A percentile compares a stretch with the other conserved stretches of the same genome.
phyloP scores from a whole-genome alignment of 192 early-diverging fungal genomes.

The Coemansia sp. region DNA sequence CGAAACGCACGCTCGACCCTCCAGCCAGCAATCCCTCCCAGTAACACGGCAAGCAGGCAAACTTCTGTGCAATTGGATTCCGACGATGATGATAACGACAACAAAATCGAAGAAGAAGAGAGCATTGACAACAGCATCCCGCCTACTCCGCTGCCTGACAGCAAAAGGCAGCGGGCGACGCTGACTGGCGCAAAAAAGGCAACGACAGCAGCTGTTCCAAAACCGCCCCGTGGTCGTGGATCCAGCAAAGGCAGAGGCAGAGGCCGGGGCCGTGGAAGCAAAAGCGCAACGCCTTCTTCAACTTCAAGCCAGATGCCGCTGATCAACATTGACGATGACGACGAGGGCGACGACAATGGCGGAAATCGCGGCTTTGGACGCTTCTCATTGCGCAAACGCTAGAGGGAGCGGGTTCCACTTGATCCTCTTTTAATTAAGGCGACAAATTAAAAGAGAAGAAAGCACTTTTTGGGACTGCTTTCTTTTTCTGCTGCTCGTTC shows the following conservation, averaged over 20 bases:
- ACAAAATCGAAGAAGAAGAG: background rate
- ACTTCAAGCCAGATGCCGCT: constrained; percentile 26
- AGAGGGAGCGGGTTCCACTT: background rate
- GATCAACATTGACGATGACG: constrained; percentile 20
- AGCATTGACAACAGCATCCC: constrained; percentile 1
- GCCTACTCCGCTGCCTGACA: background rate
- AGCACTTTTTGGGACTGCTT: background rate
- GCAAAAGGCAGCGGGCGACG: constrained; percentile 14
- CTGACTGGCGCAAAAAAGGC: background rate
- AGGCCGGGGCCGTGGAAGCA: constrained; percentile 9
- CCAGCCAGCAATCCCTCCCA: background rate
- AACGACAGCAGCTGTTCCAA: constrained; percentile 5
- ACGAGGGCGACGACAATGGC: constrained; percentile 13
- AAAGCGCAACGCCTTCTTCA: background rate
- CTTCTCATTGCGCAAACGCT: constrained; percentile 27
- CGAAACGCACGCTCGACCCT: constrained; percentile 40
- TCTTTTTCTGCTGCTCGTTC: background rate
- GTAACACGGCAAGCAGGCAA: background rate
- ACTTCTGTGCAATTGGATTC: background rate
- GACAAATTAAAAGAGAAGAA: background rate
- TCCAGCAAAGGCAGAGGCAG: constrained; percentile 7
- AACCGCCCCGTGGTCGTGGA: constrained; percentile 9
- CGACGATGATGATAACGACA: background rate
- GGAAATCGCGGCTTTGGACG: constrained; percentile 20
- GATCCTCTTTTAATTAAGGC: background rate